Percentiles rank a stretch among this genome's conserved stretches.
These are phyloP conservation scores for Penicillium expansum DNA, from an alignment of 2,329 filamentous ascomycete species.

Conservation along the genomic window DNA sequence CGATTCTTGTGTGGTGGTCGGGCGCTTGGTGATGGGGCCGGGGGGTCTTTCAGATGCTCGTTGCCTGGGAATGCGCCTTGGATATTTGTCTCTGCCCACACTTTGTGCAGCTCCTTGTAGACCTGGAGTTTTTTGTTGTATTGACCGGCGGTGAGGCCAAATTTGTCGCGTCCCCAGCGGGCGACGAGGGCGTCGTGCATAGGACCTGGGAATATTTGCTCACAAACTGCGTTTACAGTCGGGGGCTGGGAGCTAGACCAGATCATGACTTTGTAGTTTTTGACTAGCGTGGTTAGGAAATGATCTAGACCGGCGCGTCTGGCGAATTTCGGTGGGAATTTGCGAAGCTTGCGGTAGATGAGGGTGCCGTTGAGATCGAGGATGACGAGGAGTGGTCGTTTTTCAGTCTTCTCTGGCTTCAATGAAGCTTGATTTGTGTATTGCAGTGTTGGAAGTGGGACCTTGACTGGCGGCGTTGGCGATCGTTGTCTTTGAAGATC, in stretches of 20 bases:
- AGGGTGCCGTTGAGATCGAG: conserved; percentile 94
- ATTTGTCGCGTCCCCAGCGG: conserved; percentile 74
- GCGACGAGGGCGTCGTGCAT: conserved; percentile 60
- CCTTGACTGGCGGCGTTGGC: conserved; percentile 13
- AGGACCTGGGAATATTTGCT: conserved; percentile 57
- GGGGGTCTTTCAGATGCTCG: conserved; percentile 1
- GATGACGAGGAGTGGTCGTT: conserved; percentile 71
- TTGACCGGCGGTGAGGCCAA: conserved; percentile 63
- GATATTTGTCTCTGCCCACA: conserved; percentile 61
- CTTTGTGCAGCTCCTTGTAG: conserved; percentile 75
- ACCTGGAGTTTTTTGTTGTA: conserved; percentile 74
- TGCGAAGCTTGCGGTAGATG: conserved; percentile 63
- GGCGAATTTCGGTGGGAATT: conserved; percentile 55
- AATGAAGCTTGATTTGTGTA: conserved; percentile 61
- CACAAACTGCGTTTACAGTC: conserved; percentile 64
- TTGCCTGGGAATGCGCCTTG: conserved; percentile 43
- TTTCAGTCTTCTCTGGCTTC: conserved; percentile 41
- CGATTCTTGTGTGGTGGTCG: background rate
- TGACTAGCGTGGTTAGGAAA: conserved; percentile 73
- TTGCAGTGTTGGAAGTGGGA: conserved; percentile 56
- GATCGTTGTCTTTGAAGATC: conserved; percentile 6
- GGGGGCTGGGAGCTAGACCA: conserved; percentile 81
- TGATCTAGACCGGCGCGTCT: conserved; percentile 63
- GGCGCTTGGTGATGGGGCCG: background rate
- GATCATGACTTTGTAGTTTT: conserved; percentile 75